Conservation (phyloP, 1,139 yeast species). For the Kodamaea ohmeri region DNA sequence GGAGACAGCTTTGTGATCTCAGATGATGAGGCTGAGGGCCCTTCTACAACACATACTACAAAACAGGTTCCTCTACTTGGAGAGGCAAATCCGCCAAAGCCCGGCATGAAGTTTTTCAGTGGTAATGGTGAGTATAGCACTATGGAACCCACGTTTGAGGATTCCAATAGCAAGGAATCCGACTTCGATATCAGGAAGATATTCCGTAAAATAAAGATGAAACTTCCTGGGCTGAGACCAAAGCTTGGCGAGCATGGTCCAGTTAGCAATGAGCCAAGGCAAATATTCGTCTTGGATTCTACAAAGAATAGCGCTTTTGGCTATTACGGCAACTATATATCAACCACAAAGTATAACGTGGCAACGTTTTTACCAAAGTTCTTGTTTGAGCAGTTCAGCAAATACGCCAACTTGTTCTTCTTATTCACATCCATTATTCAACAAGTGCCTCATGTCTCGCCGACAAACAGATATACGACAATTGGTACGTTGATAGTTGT, state of each 20-base stretch:
- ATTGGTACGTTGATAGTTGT: constrained; percentile 87
- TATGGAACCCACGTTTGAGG: constrained; percentile 14
- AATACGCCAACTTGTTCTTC: constrained; percentile 93
- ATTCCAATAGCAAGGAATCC: constrained; percentile 16
- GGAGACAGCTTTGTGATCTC: constrained; percentile 36
- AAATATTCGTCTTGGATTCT: constrained; percentile 64
- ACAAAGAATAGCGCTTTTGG: constrained; percentile 52
- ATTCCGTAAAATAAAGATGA: constrained; percentile 43
- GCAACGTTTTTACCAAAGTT: constrained; percentile 95
- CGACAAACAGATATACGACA: constrained; percentile 94
- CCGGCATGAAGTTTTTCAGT: constrained; percentile 17
- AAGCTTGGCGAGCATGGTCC: constrained; percentile 9
- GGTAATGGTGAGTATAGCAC: constrained; percentile 16
- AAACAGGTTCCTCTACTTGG: constrained; percentile 28
- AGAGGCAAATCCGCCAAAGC: constrained; percentile 18
- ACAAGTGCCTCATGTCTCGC: constrained; percentile 95
- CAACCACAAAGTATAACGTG: constrained; percentile 93
- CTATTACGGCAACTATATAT: constrained; percentile 80
- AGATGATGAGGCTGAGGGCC: constrained; percentile 38
- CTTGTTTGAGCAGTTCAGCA: constrained; percentile 92
- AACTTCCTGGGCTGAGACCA: constrained; percentile 25
- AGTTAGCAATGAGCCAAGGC: constrained; percentile 50
- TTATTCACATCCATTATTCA: constrained; percentile 90
- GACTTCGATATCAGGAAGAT: constrained; percentile 60
- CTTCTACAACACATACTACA: constrained; percentile 4